Conservation (phyloP, 1,284 basidiomycete species). For the Trichosporon inkin region DNA sequence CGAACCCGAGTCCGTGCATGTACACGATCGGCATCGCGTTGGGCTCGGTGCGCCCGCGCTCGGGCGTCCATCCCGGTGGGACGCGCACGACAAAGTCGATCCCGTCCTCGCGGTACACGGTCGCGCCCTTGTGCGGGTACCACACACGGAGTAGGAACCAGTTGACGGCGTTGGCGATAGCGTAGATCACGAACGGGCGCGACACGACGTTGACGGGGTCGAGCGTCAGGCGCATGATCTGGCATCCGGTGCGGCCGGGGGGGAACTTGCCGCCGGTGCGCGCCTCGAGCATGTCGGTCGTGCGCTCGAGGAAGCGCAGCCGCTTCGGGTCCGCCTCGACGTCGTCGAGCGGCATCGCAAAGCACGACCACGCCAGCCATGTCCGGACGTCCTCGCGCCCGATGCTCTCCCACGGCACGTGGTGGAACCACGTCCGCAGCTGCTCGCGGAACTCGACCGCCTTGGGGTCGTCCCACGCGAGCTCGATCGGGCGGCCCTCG, state of each 20-base stretch:
- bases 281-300: constrained; percentile 63
- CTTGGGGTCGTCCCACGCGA: constrained; percentile 38
- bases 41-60: constrained; percentile 31
- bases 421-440: constrained; percentile 57
- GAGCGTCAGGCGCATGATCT: constrained; percentile 68
- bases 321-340: constrained; percentile 53
- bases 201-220: constrained; percentile 63
- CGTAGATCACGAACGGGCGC: constrained; percentile 71
- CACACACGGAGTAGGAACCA: constrained; percentile 32
- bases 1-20: constrained; percentile 80
- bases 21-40: constrained; percentile 69
- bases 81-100: constrained; percentile 66
- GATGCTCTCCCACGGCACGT: constrained; percentile 68
- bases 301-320: constrained; percentile 58
- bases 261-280: constrained; percentile 66
- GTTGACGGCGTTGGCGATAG: constrained; percentile 58
- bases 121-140: constrained; percentile 37
- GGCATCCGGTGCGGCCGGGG: constrained; percentile 59
- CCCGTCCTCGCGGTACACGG: constrained; percentile 43
- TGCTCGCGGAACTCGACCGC: constrained; percentile 49
- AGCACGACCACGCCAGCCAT: constrained; percentile 84
- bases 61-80: constrained; percentile 62
- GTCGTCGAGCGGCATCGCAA: constrained; percentile 58
- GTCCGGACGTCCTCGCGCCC: constrained; percentile 61
- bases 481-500: constrained; percentile 13